A percentile compares a stretch with the other conserved stretches of the same genome.
phyloP scores from a whole-genome alignment of 1,139 yeast species.

The Arxiozyma bovina region DNA sequence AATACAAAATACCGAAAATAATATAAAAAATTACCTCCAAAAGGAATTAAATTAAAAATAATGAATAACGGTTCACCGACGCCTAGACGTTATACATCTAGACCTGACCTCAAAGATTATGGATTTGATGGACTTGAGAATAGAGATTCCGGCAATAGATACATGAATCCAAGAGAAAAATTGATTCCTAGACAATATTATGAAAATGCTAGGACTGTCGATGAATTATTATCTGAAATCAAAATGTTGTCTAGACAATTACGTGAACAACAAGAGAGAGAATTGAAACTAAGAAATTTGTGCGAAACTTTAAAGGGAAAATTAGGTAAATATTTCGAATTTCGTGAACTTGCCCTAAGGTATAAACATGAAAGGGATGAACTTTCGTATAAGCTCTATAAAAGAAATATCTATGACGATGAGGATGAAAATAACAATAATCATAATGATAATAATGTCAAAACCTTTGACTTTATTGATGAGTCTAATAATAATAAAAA shows the following conservation, averaged over 20 bases:
- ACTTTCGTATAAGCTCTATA: slow-evolving; percentile 4
- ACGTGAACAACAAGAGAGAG: not conserved
- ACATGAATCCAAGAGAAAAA: slow-evolving; percentile 2
- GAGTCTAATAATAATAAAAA: not conserved
- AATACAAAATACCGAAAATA: not conserved
- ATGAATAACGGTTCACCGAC: slow-evolving; percentile 20
- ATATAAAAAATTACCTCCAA: too few species aligned
- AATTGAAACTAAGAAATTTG: slow-evolving; percentile 5
- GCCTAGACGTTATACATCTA: slow-evolving; percentile 17
- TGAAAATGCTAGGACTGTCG: slow-evolving; percentile 4
- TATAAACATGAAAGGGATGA: slow-evolving; percentile 5
- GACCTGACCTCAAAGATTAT: slow-evolving; percentile 5
- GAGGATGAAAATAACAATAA: too few species aligned
- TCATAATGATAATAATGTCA: not conserved
- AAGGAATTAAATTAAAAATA: too few species aligned
- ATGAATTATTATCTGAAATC: not conserved
- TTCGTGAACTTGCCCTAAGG: slow-evolving; percentile 1
- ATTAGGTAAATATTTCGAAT: slow-evolving; percentile 7
- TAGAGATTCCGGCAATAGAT: not conserved
- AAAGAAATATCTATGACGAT: slow-evolving; percentile 3
- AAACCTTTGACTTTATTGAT: not conserved
- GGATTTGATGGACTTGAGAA: not conserved
- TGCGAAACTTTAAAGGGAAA: slow-evolving; percentile 7
- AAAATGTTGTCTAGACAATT: not conserved
- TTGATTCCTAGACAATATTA: slow-evolving; percentile 9